phyloP scores from a whole-genome alignment of 169 alveolate species.

The Condylostoma magnum region DNA sequence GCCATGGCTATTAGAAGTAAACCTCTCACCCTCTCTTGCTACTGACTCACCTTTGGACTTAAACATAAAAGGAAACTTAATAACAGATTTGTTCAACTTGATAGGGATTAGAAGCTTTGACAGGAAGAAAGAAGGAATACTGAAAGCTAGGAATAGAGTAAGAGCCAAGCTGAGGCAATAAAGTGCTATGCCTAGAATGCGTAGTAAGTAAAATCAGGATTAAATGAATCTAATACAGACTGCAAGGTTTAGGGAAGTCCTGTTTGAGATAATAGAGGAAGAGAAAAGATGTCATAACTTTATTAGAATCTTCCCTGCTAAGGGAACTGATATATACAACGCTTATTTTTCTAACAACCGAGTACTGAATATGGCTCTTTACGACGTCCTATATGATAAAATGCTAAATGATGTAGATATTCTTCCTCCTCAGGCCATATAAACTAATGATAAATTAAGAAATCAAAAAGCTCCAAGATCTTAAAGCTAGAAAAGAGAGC shows the following conservation, averaged over 20 bases:
- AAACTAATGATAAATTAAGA: too few species aligned
- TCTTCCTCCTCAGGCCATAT: too few species aligned
- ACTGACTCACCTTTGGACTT: slow-evolving; percentile 76
- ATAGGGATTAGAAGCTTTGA: slow-evolving; percentile 60
- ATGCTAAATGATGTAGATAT: too few species aligned
- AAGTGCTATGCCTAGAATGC: neutral
- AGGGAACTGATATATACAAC: neutral
- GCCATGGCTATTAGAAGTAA: slow-evolving; percentile 88
- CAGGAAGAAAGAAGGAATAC: slow-evolving; percentile 56
- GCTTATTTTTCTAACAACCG: neutral
- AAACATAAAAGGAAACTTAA: slow-evolving; percentile 59
- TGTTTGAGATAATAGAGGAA: slow-evolving; percentile 3
- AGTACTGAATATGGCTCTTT: neutral
- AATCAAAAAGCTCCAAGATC: too few species aligned
- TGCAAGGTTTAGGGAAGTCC: neutral
- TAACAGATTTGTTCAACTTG: slow-evolving; percentile 66
- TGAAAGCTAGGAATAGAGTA: slow-evolving; percentile 47
- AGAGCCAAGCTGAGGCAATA: neutral
- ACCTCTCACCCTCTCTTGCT: slow-evolving; percentile 82
- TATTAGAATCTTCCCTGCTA: slow-evolving; percentile 1
- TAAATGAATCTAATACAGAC: neutral
- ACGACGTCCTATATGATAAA: neutral
- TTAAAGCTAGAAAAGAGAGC: too few species aligned
- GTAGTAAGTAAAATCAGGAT: neutral
- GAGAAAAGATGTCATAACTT: neutral